These are phyloP conservation scores for Platanus orientalis DNA, from an alignment of 164 flowering plant species.

Conservation along the genomic window DNA sequence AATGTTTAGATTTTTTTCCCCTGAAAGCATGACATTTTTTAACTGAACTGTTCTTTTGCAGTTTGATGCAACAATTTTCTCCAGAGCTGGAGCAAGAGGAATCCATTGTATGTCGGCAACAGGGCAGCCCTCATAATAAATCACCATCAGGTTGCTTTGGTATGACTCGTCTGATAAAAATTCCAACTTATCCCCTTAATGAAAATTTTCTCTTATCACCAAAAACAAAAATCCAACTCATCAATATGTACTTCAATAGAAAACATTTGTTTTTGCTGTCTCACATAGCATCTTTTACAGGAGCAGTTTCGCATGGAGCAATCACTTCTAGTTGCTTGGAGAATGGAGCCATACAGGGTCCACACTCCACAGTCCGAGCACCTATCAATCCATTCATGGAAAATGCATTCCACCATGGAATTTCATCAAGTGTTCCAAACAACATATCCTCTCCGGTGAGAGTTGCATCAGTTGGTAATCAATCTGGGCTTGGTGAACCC, in stretches of 20 bases:
- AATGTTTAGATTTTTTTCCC: not conserved
- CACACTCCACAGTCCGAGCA: conserved; percentile 27
- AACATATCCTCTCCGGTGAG: conserved; percentile 40
- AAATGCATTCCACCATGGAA: conserved; percentile 32
- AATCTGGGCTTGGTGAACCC: conserved; percentile 32
- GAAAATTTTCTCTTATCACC: too few species aligned
- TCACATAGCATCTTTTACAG: conserved; percentile 27
- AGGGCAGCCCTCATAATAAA: conserved; percentile 32
- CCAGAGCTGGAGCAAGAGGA: conserved; percentile 48
- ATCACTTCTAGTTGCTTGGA: conserved; percentile 35
- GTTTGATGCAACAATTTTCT: conserved; percentile 39
- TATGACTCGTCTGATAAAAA: conserved; percentile 2
- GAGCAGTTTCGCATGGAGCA: conserved; percentile 28
- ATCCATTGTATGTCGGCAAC: conserved; percentile 20
- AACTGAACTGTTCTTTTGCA: conserved; percentile 21
- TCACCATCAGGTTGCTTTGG: conserved; percentile 33
- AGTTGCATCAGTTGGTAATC: conserved; percentile 35
- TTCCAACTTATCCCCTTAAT: not conserved
- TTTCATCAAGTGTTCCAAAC: conserved; percentile 47
- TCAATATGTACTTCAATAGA: not conserved
- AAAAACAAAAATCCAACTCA: too few species aligned
- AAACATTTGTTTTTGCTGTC: not conserved
- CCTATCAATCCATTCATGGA: conserved; percentile 33
- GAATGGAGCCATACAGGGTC: conserved; percentile 33
- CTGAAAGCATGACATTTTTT: not conserved